Evolutionary conservation across 2,329 filamentous ascomycete genomes (phyloP).

Genomic region (Colletotrichum sublineola): DNA sequence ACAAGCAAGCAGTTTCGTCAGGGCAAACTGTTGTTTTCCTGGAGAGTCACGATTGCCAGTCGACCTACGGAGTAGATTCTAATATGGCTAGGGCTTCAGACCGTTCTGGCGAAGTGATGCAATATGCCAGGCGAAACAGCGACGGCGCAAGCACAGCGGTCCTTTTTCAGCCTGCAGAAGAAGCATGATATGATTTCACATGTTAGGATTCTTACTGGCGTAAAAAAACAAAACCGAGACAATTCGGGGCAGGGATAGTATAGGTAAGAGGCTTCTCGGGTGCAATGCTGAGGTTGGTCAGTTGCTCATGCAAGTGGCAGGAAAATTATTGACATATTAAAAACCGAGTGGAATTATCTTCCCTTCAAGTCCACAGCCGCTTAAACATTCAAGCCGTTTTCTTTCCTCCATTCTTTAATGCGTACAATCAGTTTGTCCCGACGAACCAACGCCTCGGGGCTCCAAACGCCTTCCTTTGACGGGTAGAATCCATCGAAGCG

Average conservation of each 20-base stretch:
- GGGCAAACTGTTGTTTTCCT: neutral
- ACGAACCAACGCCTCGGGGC: constrained; percentile 51
- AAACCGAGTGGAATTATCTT: neutral
- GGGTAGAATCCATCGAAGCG: constrained; percentile 55
- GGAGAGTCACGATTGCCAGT: neutral
- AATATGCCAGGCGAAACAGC: neutral
- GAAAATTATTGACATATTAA: no score
- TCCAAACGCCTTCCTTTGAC: constrained; percentile 49
- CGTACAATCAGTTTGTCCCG: constrained; percentile 46
- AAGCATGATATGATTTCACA: neutral
- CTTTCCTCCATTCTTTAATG: constrained; percentile 30
- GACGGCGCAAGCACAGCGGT: neutral
- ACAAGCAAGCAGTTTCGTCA: neutral
- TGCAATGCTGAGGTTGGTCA: neutral
- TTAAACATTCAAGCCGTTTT: constrained; percentile 14
- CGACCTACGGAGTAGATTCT: neutral
- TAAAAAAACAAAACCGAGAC: no score
- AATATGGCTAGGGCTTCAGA: neutral
- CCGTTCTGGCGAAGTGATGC: neutral
- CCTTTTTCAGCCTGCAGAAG: neutral
- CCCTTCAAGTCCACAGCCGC: no score
- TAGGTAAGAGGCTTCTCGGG: neutral
- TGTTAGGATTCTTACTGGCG: neutral
- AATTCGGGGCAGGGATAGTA: neutral
- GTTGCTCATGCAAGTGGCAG: no score